Conservation (phyloP, 108 stramenopile genomes). For the Pseudonitzschia pungens region DNA sequence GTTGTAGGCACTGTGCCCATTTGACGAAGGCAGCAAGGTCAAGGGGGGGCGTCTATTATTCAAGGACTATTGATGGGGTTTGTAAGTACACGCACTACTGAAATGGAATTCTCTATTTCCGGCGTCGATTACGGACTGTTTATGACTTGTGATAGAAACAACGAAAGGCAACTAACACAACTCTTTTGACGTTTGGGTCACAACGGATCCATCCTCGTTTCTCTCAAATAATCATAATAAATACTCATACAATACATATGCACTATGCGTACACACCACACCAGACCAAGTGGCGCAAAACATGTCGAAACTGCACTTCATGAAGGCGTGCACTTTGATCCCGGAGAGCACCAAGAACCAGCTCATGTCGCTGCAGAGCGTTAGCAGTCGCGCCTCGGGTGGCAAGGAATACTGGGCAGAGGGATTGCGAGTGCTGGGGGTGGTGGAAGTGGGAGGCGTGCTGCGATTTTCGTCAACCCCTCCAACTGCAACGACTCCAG, state of each 20-base stretch:
- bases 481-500: neutral
- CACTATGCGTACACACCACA: too few relatives aligned
- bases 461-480: slow-evolving; percentile 19
- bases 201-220: neutral
- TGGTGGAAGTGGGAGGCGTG: slow-evolving; percentile 24
- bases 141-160: too few relatives aligned
- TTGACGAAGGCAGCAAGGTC: slow-evolving; percentile 31
- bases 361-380: slow-evolving; percentile 23
- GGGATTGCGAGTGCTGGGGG: slow-evolving; percentile 31
- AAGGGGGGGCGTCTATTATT: slow-evolving; percentile 42
- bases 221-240: neutral
- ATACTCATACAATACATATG: neutral
- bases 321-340: slow-evolving; percentile 34
- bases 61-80: slow-evolving; percentile 32
- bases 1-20: slow-evolving; percentile 46
- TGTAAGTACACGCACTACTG: slow-evolving; percentile 1
- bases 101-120: neutral
- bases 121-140: too few relatives aligned
- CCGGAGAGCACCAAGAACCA: slow-evolving; percentile 21
- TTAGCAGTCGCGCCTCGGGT: slow-evolving; percentile 44
- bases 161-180: too few relatives aligned
- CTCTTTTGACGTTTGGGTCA: neutral
- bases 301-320: slow-evolving; percentile 43
- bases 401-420: slow-evolving; percentile 82
- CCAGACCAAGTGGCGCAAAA: slow-evolving; percentile 54